These are phyloP conservation scores for Gossypium aridum DNA, from an alignment of 441 rosid genomes.

Conservation along the genomic window DNA sequence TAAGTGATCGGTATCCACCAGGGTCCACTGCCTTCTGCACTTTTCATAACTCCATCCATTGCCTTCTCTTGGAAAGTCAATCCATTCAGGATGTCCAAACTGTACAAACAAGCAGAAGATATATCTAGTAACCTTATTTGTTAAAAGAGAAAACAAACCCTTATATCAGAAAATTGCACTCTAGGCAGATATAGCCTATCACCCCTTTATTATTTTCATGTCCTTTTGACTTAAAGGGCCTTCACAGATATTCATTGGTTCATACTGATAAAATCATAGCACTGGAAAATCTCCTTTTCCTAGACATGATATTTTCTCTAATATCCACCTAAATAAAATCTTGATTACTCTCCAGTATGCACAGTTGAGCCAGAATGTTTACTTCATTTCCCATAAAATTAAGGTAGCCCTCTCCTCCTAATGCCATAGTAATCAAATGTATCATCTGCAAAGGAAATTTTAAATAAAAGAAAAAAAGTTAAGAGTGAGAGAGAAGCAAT, in stretches of 20 bases:
- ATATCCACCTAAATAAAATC: neutral
- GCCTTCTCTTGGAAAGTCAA: constrained; percentile 87
- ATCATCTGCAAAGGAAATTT: constrained; percentile 53
- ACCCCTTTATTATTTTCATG: neutral
- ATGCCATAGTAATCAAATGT: constrained; percentile 74
- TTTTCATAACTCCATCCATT: constrained; percentile 81
- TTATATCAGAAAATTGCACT: neutral
- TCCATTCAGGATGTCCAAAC: constrained; percentile 96
- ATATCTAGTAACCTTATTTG: neutral
- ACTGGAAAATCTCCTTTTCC: neutral
- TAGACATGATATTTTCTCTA: neutral
- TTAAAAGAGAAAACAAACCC: neutral
- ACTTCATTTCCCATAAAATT: constrained; percentile 93
- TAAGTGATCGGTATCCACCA: constrained; percentile 54
- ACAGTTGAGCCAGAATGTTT: constrained; percentile 11
- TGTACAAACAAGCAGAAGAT: constrained; percentile 26
- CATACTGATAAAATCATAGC: neutral
- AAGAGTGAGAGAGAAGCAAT: neutral
- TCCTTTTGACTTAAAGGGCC: neutral
- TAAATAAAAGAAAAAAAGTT: constrained; percentile 1
- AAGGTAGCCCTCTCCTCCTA: constrained; percentile 86
- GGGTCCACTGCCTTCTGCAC: constrained; percentile 76
- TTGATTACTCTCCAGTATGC: neutral
- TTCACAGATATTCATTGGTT: neutral
- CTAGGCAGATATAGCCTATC: neutral